Evolutionary conservation across 352 stramenopile species (phyloP).

Genomic region (Phytophthora vignae): DNA sequence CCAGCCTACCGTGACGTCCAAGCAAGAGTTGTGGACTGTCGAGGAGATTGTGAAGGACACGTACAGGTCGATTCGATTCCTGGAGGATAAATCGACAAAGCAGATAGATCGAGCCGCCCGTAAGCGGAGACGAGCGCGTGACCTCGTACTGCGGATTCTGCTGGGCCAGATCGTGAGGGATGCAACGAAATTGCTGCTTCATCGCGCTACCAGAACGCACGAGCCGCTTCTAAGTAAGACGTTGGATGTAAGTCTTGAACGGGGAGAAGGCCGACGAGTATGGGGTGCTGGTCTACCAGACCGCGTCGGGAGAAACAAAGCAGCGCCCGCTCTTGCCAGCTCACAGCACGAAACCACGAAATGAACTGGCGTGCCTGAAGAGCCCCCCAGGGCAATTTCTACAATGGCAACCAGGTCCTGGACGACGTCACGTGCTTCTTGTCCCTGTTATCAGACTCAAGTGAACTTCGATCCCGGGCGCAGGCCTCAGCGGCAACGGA

Average conservation of each 20-base stretch:
- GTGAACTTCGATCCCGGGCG: not conserved
- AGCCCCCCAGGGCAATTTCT: not conserved
- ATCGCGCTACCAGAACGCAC: not conserved
- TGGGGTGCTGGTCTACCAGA: not conserved
- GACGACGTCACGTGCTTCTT: not conserved
- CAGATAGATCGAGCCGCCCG: not conserved
- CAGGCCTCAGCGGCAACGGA: not conserved
- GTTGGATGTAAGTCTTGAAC: not conserved
- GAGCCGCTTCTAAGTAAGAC: not conserved
- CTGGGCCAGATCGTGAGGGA: not conserved
- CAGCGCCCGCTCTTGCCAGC: not conserved
- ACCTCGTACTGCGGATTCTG: not conserved
- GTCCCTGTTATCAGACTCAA: not conserved
- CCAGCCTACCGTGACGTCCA: not conserved
- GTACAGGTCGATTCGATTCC: not conserved
- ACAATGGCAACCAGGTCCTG: not conserved
- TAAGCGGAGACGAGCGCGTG: not conserved
- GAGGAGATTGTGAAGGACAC: not conserved
- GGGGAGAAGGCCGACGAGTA: not conserved
- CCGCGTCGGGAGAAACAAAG: not conserved
- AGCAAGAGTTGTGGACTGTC: not conserved
- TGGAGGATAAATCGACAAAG: not conserved
- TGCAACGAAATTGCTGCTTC: not conserved
- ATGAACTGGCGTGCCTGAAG: not conserved
- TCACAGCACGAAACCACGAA: not conserved